phyloP scores from a whole-genome alignment of 106 monocot genomes.

The Dendrobium chrysotoxum region DNA sequence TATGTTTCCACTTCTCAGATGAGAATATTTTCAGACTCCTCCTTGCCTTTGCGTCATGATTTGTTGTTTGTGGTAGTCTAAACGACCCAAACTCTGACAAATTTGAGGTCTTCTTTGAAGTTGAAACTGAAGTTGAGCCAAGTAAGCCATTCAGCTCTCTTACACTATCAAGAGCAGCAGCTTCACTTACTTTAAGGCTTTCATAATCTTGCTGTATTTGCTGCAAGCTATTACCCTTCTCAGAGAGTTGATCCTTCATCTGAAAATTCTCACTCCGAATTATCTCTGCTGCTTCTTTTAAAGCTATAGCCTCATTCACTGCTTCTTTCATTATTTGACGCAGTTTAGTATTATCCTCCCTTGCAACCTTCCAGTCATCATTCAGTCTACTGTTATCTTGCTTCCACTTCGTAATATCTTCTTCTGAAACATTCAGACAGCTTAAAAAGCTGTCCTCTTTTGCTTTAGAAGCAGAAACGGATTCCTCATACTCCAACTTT shows the following conservation, averaged over 20 bases:
- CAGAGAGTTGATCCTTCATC: constrained; percentile 32
- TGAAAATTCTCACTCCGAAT: constrained; percentile 41
- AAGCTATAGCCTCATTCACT: constrained; percentile 45
- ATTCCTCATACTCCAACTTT: constrained; percentile 49
- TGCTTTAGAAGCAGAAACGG: constrained; percentile 27
- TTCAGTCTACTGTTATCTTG: constrained; percentile 38
- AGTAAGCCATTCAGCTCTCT: constrained; percentile 34
- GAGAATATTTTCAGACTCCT: background rate
- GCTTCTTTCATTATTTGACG: constrained; percentile 72
- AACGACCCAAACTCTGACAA: constrained; percentile 4
- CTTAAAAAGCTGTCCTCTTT: constrained; percentile 45
- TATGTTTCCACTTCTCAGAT: background rate
- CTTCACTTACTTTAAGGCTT: constrained; percentile 46
- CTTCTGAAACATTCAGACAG: constrained; percentile 48
- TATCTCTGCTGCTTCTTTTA: constrained; percentile 54
- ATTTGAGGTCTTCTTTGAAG: background rate
- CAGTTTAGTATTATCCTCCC: constrained; percentile 40
- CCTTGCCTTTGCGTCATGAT: background rate
- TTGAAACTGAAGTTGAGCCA: constrained; percentile 17
- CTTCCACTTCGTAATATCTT: constrained; percentile 30
- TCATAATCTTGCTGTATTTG: constrained; percentile 45
- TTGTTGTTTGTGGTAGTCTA: background rate
- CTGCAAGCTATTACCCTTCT: constrained; percentile 36
- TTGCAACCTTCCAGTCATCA: constrained; percentile 25
- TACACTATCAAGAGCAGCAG: constrained; percentile 38